phyloP scores from a whole-genome alignment of 345 rosid genomes.

The Orychophragmus violaceus region DNA sequence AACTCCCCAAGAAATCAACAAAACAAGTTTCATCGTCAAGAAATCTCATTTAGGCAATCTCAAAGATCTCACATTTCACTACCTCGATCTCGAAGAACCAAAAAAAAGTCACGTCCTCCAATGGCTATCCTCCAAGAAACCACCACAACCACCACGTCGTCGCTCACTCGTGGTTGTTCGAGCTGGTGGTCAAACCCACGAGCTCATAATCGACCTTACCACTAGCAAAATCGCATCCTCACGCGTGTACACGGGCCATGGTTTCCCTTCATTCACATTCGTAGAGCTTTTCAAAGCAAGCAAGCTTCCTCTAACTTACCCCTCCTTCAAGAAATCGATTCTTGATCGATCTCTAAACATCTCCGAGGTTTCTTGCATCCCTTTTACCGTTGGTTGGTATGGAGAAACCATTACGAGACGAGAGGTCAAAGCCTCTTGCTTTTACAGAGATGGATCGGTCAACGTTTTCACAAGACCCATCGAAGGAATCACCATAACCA shows the following conservation, averaged over 20 bases:
- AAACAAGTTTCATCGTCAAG: constrained; percentile 35
- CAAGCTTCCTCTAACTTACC: constrained; percentile 41
- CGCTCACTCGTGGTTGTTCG: constrained; percentile 54
- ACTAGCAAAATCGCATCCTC: constrained; percentile 28
- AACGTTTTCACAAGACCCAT: constrained; percentile 67
- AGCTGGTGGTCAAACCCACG: constrained; percentile 42
- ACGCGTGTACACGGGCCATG: constrained; percentile 40
- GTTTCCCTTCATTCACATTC: constrained; percentile 58
- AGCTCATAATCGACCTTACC: constrained; percentile 47
- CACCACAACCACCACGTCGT: constrained; percentile 31
- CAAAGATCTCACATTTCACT: constrained; percentile 53
- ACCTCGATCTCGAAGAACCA: constrained; percentile 69
- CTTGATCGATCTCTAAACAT: constrained; percentile 38
- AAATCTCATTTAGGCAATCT: constrained; percentile 34
- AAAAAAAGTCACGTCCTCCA: constrained; percentile 50
- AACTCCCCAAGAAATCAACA: constrained; percentile 49
- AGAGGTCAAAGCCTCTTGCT: constrained; percentile 43
- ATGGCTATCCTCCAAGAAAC: constrained; percentile 31
- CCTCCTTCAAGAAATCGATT: constrained; percentile 43
- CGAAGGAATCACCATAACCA: constrained; percentile 50
- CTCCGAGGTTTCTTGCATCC: constrained; percentile 62
- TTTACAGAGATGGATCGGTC: constrained; percentile 51
- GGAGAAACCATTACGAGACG: constrained; percentile 48
- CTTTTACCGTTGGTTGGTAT: constrained; percentile 73
- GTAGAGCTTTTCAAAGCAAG: constrained; percentile 45